Base-by-base conservation (phyloP, 2,329 filamentous ascomycete genomes). In the Epichloe baconii region DNA sequence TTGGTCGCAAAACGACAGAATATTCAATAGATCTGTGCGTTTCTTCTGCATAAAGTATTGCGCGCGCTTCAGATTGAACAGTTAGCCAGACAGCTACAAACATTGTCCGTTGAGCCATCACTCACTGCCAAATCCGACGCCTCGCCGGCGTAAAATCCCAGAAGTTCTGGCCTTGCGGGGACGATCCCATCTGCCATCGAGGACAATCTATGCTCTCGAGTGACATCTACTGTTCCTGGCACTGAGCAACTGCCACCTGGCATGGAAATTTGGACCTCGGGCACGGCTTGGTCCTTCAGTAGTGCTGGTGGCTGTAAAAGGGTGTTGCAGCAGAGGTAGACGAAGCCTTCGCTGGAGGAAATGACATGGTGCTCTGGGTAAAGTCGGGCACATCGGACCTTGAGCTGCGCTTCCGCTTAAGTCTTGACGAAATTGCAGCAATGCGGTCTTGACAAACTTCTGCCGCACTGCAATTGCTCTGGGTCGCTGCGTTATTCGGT, bases 1-100 rank as follows among this genome's bases (percentile, higher is more conserved):
- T 51, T 68, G 67, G 47, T 72, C 68, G 52, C 67, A 69, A 38
- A 72, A 64, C 3, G 66, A 65, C 2, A 73, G 54, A 10, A 73
- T 57, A 35, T 69, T 68, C 23, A 73, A 59, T 0, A 71, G 58
- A 48, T 73, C 69, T 4, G 60, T 66, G 46, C 61, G 67, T 46
- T 61, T 62, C 52, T 69, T 64, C 7, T 55, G 53, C 19, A 59
- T 62, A 52, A 73, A 73, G 52, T 73, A 72, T 35, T 66, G 61
- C 17, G 61, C 59, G 21, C 68, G 65, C 70, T 72, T 45, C 5
- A 35, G 1, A 40, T 17, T 37, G 26, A 36, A 15, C 5, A 43
- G 23, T 48, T 11, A 48, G 47, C 3, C 5, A 12, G 6, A 21
- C 3, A 47, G 19, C 11, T 21, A 37, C 4, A 21, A 19, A 46